A percentile compares a stretch with the other conserved stretches of the same genome.
These are phyloP conservation scores for Blastocystis sp. DNA, from an alignment of 352 stramenopile species.

Conservation along the genomic window DNA sequence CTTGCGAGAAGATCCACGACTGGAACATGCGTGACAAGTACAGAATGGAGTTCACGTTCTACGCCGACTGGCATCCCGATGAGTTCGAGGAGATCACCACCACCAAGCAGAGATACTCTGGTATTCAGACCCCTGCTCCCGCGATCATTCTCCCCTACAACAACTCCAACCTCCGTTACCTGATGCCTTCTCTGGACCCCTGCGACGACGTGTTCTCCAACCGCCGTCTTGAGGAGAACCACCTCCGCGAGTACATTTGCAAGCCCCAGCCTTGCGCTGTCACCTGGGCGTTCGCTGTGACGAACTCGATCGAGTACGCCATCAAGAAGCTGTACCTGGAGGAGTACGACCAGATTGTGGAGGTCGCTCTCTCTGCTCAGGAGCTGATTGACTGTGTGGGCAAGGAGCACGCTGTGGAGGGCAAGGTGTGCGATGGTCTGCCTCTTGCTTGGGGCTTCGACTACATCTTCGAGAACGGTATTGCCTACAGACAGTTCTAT, in stretches of 20 bases:
- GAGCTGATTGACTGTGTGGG: slow-evolving; percentile 33
- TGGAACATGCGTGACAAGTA: slow-evolving; percentile 6
- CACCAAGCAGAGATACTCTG: slow-evolving; percentile 23
- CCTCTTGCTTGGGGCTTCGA: slow-evolving; percentile 37
- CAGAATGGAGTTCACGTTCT: slow-evolving; percentile 16
- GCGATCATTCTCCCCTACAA: background rate
- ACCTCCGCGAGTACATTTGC: slow-evolving; percentile 7
- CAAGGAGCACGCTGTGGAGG: slow-evolving; percentile 7
- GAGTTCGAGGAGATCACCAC: slow-evolving; percentile 33
- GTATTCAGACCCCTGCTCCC: slow-evolving; percentile 7
- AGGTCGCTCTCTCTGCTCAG: slow-evolving; percentile 25
- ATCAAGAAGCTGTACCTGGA: slow-evolving; percentile 33
- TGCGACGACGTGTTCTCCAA: background rate
- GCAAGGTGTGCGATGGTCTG: background rate
- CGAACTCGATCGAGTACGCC: slow-evolving; percentile 1
- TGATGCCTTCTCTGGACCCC: slow-evolving; percentile 18
- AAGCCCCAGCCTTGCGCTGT: slow-evolving; percentile 12
- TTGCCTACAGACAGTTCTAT: slow-evolving; percentile 38
- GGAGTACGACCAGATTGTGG: slow-evolving; percentile 27
- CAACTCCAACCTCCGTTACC: slow-evolving; percentile 24
- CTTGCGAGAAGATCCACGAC: slow-evolving; percentile 31
- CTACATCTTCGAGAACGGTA: slow-evolving; percentile 38
- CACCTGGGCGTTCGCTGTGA: background rate
- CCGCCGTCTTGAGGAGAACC: slow-evolving; percentile 2
- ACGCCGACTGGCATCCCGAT: slow-evolving; percentile 32